Conservation (phyloP, 129 eudicot species). For the Escallonia herrerae region DNA sequence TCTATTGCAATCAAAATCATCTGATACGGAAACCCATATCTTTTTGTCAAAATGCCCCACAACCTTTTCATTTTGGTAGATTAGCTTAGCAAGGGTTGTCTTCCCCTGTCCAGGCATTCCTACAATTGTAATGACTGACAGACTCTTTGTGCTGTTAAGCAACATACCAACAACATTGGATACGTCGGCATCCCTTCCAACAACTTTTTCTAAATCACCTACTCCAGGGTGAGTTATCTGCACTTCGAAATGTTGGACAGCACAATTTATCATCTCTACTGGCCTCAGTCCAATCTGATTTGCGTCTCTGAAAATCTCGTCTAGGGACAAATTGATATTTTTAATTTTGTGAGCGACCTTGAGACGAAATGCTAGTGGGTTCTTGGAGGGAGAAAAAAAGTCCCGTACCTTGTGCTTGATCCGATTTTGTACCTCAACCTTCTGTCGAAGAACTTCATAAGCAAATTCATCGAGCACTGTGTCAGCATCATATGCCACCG, state of each 20-base stretch:
- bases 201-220: not conserved
- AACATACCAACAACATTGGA: not conserved
- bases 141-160: not conserved
- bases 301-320: slow-evolving; percentile 1
- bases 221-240: not conserved
- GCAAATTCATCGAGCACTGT: slow-evolving; percentile 7
- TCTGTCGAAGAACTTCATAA: not conserved
- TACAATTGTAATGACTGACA: not conserved
- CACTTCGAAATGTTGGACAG: not conserved
- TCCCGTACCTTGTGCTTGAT: not conserved
- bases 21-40: slow-evolving; percentile 11
- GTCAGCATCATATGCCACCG: slow-evolving; percentile 1
- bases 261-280: not conserved
- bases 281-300: not conserved
- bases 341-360: slow-evolving; percentile 3
- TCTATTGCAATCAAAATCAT: slow-evolving; percentile 10
- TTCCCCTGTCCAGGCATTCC: slow-evolving; percentile 8
- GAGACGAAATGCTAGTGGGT: not conserved
- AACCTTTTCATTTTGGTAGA: slow-evolving; percentile 2
- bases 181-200: slow-evolving; percentile 16
- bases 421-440: not conserved
- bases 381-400: slow-evolving; percentile 5
- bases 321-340: slow-evolving; percentile 2
- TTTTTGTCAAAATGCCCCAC: slow-evolving; percentile 2
- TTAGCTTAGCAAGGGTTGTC: slow-evolving; percentile 10